Conservation (phyloP, 1,284 basidiomycete species). For the Ganoderma leucocontextum region DNA sequence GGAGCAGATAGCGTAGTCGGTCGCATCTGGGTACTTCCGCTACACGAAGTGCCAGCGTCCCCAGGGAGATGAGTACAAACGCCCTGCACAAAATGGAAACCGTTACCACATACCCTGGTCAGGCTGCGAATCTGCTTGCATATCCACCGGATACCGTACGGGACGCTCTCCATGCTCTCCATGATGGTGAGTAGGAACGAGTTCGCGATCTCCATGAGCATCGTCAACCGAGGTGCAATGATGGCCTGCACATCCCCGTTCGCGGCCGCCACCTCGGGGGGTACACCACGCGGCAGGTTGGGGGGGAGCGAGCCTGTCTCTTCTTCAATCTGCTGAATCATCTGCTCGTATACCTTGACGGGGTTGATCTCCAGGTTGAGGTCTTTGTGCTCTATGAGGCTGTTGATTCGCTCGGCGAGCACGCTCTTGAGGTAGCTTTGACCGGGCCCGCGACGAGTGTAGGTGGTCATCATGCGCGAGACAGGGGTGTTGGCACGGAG, state of each 20-base stretch:
- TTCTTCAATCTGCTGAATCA: constrained; percentile 98
- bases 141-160: constrained; percentile 99
- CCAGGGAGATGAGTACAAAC: constrained; percentile 10
- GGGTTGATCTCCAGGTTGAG: constrained; percentile 99
- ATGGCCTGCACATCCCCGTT: constrained; percentile 97
- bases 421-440: constrained; percentile 98
- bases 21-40: constrained; percentile 89
- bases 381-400: constrained; percentile 97
- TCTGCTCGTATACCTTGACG: constrained; percentile 98
- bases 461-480: constrained; percentile 99
- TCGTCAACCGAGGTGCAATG: constrained; percentile 93
- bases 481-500: constrained; percentile 98
- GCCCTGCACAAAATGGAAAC: constrained; percentile 8
- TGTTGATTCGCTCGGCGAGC: constrained; percentile 96
- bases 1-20: constrained; percentile 97
- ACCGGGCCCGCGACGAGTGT: constrained; percentile 96
- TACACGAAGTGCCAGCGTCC: constrained; percentile 44
- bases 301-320: constrained; percentile 91
- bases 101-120: constrained; percentile 70
- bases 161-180: constrained; percentile 96
- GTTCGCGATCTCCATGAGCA: constrained; percentile 99
- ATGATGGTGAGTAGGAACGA: constrained; percentile 98
- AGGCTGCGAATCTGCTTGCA: constrained; percentile 98
- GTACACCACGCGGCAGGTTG: constrained; percentile 90
- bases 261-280: constrained; percentile 92